Evolutionary conservation across 257 asterid species (phyloP), one percentile per base, ranked within the genome.

Genomic region (Asclepias syriaca): DNA sequence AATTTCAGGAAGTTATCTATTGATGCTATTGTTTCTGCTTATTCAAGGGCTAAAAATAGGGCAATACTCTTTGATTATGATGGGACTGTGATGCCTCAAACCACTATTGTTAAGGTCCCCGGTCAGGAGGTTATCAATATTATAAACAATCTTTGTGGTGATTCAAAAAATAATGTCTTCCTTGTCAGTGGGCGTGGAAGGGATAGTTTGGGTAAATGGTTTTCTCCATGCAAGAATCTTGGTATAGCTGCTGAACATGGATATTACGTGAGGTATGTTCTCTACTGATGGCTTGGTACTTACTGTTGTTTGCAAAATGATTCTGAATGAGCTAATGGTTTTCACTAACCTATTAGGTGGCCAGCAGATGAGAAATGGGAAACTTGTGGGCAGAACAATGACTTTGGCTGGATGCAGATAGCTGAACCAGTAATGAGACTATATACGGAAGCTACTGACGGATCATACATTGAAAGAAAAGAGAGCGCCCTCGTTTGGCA

Each of bases 161-260:
- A 84, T 48, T n/a, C 68, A 3, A 79, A 75, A 57, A 84, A 81
- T 74, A 72, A 78, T 0, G 86, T 84, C 49, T 84, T 81, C 67
- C 76, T 84, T 48, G 88, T 84, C 40, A 84, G 88, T 67, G 88
- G 88, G 56, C 77, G 88, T 7, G 86, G 86, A 27, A 81, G 75
- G 70, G 88, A 84, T 51, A 84, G 88, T 69, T 70, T 84, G 55
- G 79, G 82, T 39, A 64, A 70, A 37, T 84, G 88, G 88, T 81
- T 84, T 77, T 77, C 88, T 53, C 85, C 85, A 0, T 81, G 88
- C 72, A 73, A 70, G 56, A 79, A 77, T 45, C 84, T 84, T 57
- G 88, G 88, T 64, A 84, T 84, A 60, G 88, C 88, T 46, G 88
- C 88, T 4, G 88, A 84, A 63, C 88, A 84, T 61, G 88, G 88